Conservation (phyloP, 495 filamentous ascomycete species). For the Lophiostoma macrostomum region DNA sequence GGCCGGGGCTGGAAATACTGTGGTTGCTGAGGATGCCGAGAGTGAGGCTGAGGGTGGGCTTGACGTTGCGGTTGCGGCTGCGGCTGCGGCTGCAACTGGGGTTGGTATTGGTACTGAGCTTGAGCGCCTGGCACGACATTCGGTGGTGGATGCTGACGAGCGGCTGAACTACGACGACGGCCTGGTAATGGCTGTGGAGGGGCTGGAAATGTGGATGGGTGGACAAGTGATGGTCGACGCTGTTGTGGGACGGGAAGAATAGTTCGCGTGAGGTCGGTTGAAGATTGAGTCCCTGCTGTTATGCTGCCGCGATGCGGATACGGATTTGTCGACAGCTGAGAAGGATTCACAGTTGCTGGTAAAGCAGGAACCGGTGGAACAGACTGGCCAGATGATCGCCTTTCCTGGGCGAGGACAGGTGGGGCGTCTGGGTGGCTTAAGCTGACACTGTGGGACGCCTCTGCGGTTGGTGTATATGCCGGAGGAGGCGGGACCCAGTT, state of each 20-base stretch:
- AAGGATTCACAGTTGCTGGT: constrained; percentile 4
- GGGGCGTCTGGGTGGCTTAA: constrained; percentile 23
- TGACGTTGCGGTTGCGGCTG: no score
- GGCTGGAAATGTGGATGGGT: constrained; percentile 21
- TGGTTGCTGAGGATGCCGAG: no score
- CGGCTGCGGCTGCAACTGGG: no score
- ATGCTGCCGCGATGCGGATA: constrained; percentile 10
- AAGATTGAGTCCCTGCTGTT: constrained; percentile 19
- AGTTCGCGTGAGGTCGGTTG: constrained; percentile 8
- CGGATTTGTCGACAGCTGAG: neutral
- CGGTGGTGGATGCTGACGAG: no score
- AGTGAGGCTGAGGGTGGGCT: no score
- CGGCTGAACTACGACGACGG: constrained; percentile 14
- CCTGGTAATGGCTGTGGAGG: neutral
- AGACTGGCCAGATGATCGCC: neutral
- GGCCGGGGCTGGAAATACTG: constrained; percentile 2
- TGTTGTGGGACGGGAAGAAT: constrained; percentile 1
- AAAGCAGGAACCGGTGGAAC: constrained; percentile 24
- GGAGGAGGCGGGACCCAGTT: constrained; percentile 94
- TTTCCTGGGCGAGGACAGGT: neutral
- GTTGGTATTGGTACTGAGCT: neutral
- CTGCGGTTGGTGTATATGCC: constrained; percentile 71
- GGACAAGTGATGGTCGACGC: constrained; percentile 21
- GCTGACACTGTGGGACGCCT: constrained; percentile 37
- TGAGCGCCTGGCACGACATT: no score